Base-by-base conservation (phyloP, 73 alveolate species). In the Diophrys sp. region DNA sequence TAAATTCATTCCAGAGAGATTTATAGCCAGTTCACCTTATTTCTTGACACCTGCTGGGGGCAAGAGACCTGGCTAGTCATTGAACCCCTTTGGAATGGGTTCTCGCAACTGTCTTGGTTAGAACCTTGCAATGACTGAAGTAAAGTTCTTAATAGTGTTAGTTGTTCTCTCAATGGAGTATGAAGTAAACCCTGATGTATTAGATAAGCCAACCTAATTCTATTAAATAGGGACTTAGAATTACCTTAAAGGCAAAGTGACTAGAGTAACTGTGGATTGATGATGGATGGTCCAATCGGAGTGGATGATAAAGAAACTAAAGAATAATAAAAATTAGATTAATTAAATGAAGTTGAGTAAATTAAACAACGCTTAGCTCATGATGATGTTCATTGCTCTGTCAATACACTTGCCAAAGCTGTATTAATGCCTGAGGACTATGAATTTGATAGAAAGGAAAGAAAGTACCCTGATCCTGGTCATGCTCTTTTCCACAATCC, bases 351-450 rank as follows among this genome's bases (percentile, higher is more conserved):
- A 55, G 75, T 82, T 23, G 90, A 82, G n/a, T 73, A 70, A 14
- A 82, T 82, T 2, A 82, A 82, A 44, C 74, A 82, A 44, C 55
- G 34, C 27, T 57, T 82, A 33, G 90, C 90, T 23, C 56, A 70
- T 31, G 90, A 82, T 34, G 66, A 72, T 27, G 67, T 74, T 62
- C 80, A 68, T 1, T 34, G 71, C 54, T n/a, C 67, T 14, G 77
- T 82, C 68, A 53, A 29, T 1, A 72, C 71, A 2, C 74, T 82
- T 1, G 30, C 75, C 24, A 74, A 73, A 68, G 90, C 90, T 8
- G 70, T 82, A 0, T 75, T 82, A n/a, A 73, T 82, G 84, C 90
- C 90, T 1, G 70, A 53, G 5, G 90, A 82, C n/a, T 29, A 28
- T 1, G 90, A 68, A 68, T 62, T 62, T 29, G 30, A 25, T 23